Conservation (phyloP, 345 rosid genomes). For the Ceriops zippeliana region DNA sequence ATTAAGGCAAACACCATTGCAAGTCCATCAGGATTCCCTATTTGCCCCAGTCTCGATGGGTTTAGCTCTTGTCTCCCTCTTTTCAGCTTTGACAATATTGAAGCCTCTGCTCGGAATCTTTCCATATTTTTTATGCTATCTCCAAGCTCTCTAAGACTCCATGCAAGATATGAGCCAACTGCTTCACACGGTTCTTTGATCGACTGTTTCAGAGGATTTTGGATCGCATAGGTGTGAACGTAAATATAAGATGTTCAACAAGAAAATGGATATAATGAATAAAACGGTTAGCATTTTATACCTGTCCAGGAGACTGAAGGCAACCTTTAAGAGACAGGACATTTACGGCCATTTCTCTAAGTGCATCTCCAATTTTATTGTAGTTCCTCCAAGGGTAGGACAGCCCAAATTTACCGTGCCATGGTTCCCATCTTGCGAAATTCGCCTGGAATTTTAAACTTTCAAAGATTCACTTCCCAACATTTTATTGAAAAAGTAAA, state of each 20-base stretch:
- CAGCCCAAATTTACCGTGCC: slow-evolving; percentile 69
- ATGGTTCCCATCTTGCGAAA: slow-evolving; percentile 96
- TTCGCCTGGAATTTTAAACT: slow-evolving; percentile 40
- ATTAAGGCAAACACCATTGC: slow-evolving; percentile 40
- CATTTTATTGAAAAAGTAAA: too few relatives aligned
- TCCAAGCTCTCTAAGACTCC: slow-evolving; percentile 53
- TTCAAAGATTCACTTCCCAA: too few relatives aligned
- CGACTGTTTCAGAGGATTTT: slow-evolving; percentile 14
- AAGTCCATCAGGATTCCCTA: slow-evolving; percentile 33
- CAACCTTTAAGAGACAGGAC: slow-evolving; percentile 41
- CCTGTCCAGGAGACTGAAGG: slow-evolving; percentile 41
- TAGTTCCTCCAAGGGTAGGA: slow-evolving; percentile 74
- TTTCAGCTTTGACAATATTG: slow-evolving; percentile 42
- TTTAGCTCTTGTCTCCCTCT: slow-evolving; percentile 39
- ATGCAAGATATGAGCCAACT: slow-evolving; percentile 33
- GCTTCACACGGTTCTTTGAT: slow-evolving; percentile 44
- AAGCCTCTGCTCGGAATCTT: slow-evolving; percentile 28
- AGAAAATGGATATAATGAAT: background rate
- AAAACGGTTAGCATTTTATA: slow-evolving; percentile 2
- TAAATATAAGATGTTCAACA: background rate
- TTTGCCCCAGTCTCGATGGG: slow-evolving; percentile 11
- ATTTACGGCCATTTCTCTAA: slow-evolving; percentile 44
- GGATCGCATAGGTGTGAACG: background rate
- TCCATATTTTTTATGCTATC: slow-evolving; percentile 49
- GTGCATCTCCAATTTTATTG: slow-evolving; percentile 52